Evolutionary conservation across 768 basidiomycete species (phyloP).

Genomic region (Saitozyma sp.): DNA sequence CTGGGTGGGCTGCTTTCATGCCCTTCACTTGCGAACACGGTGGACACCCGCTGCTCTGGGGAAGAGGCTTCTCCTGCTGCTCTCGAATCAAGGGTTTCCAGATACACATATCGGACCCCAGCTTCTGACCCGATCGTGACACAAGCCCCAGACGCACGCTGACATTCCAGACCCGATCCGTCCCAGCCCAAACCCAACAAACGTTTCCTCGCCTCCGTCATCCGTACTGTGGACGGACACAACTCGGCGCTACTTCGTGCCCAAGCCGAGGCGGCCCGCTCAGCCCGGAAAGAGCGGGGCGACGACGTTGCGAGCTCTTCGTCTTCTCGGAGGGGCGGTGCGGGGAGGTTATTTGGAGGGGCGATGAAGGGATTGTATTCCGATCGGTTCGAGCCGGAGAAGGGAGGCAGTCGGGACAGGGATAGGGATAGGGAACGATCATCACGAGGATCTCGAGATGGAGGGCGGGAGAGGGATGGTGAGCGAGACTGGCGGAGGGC

Average conservation of each 20-base stretch:
- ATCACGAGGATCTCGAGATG: conserved; percentile 16
- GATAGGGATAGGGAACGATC: conserved; percentile 19
- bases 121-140: background rate
- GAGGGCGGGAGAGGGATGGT: conserved; percentile 1
- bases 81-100: too few species aligned
- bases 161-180: conserved; percentile 61
- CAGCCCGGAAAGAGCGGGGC: conserved; percentile 26
- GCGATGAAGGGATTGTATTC: conserved; percentile 26
- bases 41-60: too few species aligned
- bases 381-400: too few species aligned
- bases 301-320: conserved; percentile 5
- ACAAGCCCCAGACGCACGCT: background rate
- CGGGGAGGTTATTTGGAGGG: conserved; percentile 43
- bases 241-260: conserved; percentile 69
- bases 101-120: background rate
- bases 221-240: conserved; percentile 91
- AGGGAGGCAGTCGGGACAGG: conserved; percentile 7
- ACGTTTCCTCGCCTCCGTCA: conserved; percentile 62
- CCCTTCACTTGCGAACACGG: too few species aligned
- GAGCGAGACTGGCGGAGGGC: conserved; percentile 58
- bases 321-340: conserved; percentile 8
- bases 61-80: too few species aligned
- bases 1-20: too few species aligned
- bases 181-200: conserved; percentile 68
- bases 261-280: conserved; percentile 50